phyloP scores from a whole-genome alignment of 2,329 filamentous ascomycete genomes.

The Penicillium brevicompactum region DNA sequence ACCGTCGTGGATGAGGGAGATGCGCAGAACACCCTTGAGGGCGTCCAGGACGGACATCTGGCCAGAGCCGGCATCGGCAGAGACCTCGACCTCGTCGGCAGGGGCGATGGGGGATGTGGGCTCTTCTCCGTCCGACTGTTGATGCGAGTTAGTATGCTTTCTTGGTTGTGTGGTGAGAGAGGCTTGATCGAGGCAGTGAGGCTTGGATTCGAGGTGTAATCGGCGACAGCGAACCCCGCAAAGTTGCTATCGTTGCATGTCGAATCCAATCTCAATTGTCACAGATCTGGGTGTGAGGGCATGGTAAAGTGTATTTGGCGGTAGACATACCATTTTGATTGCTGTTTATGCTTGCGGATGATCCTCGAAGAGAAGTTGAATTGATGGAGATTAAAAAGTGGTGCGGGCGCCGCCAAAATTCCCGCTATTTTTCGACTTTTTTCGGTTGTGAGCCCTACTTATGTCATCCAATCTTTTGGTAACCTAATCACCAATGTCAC shows the following conservation, averaged over 20 bases:
- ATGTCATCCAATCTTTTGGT: slow-evolving; percentile 14
- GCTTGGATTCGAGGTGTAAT: background rate
- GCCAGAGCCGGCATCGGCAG: slow-evolving; percentile 75
- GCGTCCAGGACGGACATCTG: slow-evolving; percentile 97
- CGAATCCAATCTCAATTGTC: slow-evolving; percentile 13
- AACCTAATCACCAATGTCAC: slow-evolving; percentile 11
- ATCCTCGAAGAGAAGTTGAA: slow-evolving; percentile 54
- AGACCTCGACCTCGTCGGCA: slow-evolving; percentile 92
- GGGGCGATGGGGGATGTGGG: slow-evolving; percentile 72
- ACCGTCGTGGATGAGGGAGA: slow-evolving; percentile 98
- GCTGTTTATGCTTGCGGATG: slow-evolving; percentile 46
- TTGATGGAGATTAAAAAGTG: slow-evolving; percentile 25
- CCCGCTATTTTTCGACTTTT: slow-evolving; percentile 28
- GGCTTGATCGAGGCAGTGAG: background rate
- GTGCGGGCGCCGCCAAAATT: slow-evolving; percentile 19
- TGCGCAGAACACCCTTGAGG: slow-evolving; percentile 98
- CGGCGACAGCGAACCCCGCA: background rate
- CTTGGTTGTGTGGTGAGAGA: background rate
- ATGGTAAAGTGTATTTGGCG: background rate
- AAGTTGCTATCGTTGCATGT: background rate
- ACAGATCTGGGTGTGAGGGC: background rate
- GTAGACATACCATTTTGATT: slow-evolving; percentile 50
- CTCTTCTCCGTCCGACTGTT: slow-evolving; percentile 99
- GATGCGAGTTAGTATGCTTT: background rate
- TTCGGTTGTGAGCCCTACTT: slow-evolving; percentile 39